Evolutionary conservation across 2,329 filamentous ascomycete genomes (phyloP), one percentile per base, ranked within the genome.

Genomic region (Neocatenulostroma microsporum): DNA sequence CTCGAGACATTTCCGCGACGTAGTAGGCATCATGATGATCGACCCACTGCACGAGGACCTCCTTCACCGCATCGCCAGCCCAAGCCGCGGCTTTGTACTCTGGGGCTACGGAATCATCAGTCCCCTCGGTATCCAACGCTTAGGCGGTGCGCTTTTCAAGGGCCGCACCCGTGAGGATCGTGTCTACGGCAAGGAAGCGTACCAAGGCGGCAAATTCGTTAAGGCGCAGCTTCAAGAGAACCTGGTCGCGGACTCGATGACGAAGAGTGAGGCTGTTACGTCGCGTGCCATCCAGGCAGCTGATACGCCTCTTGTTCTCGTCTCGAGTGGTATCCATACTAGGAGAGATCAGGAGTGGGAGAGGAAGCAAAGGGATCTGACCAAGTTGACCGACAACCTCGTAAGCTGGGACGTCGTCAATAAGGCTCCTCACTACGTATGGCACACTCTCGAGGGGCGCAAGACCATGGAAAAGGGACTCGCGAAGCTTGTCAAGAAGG

Each of bases 201-300:
- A 86, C 55, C 85, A 94, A 61, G 73, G 72, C 17, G 84, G 84
- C 43, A 93, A 88, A 58, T 81, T 76, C 58, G 81, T 95, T 60
- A 94, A 93, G 59, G 83, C 87, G 4, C 84, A 88, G 62, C 70
- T 98, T 38, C 91, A 98, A 62, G 91, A 98, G 66, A 89, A 82
- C 47, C 70, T 96, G 1, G 86, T 95, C 21, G 88, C 88, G 0
- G 75, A 80, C 47, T 85, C 84, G 1, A 76, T 96, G 48, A 86
- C 86, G 11, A 82, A 80, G 59, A 84, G 84, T 21, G 91, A 98
- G 54, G 78, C 94, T 13, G 68, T 73, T 29, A 83, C 80, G 40
- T 86, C 86, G 40, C 72, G 82, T 15, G 79, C 80, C 30, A 91
- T 96, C 36, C 85, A 94, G 62, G 72, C 74, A 40, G 70, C 70